Base-by-base conservation (phyloP, 2,329 filamentous ascomycete species). In the Aspergillus sp. region DNA sequence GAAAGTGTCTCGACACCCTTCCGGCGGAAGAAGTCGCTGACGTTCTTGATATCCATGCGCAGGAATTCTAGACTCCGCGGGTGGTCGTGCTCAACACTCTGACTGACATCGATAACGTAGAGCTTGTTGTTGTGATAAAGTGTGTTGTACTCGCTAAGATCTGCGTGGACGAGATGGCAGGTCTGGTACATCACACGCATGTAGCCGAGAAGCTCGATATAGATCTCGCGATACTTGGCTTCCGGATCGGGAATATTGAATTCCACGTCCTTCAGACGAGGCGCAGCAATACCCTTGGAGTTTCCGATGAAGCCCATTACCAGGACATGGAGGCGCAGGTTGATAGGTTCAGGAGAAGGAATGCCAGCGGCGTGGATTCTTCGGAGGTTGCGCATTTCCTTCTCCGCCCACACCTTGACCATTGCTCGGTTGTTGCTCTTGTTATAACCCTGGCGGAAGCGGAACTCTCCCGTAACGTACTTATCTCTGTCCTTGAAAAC, bases 391-490 rank as follows among this genome's bases (percentile, higher is more conserved):
- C 95, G 87, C 81, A 96, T 96, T 80, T 99, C 95, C 80, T 99
- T 99, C 80, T 99, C 94, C 0, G 96, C 96, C 95, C 95, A 99
- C 25, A 97, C 84, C 78, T 97, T 96, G 68, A 99, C 94, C 94
- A 98, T 98, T 68, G 94, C 93, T 53, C 93, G 87, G 80, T 93
- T 97, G 79, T 93, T 96, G 68, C 91, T 91, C 82, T 97, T 98
- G 80, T 94, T 95, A 75, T 94, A 95, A 54, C 94, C 94, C 64
- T 88, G 85, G 69, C 92, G 87, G 83, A 99, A 99, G 25, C 95
- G 85, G 79, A 93, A 93, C 79, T 99, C 95, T 67, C 95, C 95
- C 0, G 90, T 91, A 65, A 99, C 95, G 78, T 99, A 99, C 72
- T 93, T 90, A 79, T 97, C 93, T 61, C 95, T 87, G 79, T 99